Conservation (phyloP, 495 filamentous ascomycete genomes). For the Amniculicola lignicola region DNA sequence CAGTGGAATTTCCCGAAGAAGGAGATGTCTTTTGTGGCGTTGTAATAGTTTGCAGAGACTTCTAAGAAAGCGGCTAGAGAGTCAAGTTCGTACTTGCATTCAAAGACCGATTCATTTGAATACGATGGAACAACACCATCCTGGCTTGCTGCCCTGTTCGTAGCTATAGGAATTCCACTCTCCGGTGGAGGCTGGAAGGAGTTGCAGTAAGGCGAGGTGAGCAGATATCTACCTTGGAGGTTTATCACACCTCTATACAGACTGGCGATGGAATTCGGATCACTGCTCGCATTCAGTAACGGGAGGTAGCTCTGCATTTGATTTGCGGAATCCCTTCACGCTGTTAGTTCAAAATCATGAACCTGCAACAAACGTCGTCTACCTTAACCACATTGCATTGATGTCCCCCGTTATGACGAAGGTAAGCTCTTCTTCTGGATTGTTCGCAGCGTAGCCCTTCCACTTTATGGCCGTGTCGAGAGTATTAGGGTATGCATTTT, state of each 20-base stretch:
- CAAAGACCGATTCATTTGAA: slow-evolving; percentile 52
- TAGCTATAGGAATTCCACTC: slow-evolving; percentile 47
- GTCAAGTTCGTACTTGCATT: slow-evolving; percentile 71
- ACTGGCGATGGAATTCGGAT: slow-evolving; percentile 52
- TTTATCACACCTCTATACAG: slow-evolving; percentile 65
- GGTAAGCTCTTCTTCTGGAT: slow-evolving; percentile 57
- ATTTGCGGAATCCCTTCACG: slow-evolving; percentile 65
- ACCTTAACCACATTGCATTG: slow-evolving; percentile 70
- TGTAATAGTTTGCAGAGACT: slow-evolving; percentile 58
- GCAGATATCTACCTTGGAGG: slow-evolving; percentile 60
- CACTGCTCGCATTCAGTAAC: slow-evolving; percentile 51
- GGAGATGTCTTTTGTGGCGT: slow-evolving; percentile 50
- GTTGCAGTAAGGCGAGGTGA: slow-evolving; percentile 61
- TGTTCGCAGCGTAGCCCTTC: slow-evolving; percentile 55
- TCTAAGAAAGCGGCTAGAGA: slow-evolving; percentile 63
- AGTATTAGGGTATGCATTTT: slow-evolving; percentile 64
- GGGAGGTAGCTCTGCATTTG: slow-evolving; percentile 64
- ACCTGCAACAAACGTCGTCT: no score
- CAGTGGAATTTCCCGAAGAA: slow-evolving; percentile 62
- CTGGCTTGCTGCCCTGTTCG: slow-evolving; percentile 49
- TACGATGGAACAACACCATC: slow-evolving; percentile 52
- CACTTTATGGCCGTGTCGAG: slow-evolving; percentile 66
- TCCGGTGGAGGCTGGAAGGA: slow-evolving; percentile 60
- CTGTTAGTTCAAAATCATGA: no score
- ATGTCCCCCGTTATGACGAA: slow-evolving; percentile 65